These are phyloP conservation scores for Adansonia gregorii DNA, from an alignment of 441 rosid genomes.

Conservation along the genomic window DNA sequence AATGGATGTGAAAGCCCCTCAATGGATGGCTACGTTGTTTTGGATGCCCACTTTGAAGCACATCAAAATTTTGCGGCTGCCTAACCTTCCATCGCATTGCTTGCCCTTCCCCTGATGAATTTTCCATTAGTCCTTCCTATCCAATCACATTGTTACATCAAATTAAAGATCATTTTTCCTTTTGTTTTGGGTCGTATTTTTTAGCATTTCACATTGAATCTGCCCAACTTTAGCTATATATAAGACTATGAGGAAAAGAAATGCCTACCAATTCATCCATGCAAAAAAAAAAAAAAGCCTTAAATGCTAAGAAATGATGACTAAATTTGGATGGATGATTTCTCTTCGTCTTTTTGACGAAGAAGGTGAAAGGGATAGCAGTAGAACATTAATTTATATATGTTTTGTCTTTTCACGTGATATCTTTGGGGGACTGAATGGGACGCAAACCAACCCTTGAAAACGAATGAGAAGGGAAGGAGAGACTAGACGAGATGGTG, in stretches of 20 bases:
- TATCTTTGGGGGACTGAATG: neutral
- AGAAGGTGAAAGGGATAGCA: neutral
- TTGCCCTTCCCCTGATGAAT: neutral
- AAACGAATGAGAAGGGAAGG: neutral
- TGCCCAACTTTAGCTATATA: neutral
- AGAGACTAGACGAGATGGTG: no score
- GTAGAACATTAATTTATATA: neutral
- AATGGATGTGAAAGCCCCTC: neutral
- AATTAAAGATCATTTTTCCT: neutral
- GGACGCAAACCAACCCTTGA: constrained; percentile 6
- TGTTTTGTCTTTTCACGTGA: neutral
- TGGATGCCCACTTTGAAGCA: neutral
- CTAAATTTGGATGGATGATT: neutral
- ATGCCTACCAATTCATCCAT: neutral
- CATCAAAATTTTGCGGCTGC: neutral
- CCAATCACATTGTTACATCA: neutral
- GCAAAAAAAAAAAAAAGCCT: neutral
- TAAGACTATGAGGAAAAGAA: no score
- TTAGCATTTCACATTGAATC: no score
- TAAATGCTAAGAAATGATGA: neutral
- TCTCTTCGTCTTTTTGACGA: neutral
- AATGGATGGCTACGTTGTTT: neutral
- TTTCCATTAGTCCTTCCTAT: neutral
- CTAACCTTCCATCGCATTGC: neutral
- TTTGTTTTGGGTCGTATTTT: neutral